A percentile compares a stretch with the other conserved stretches of the same genome.
Evolutionary conservation across 1,284 basidiomycete genomes (phyloP).

Genomic region (Macrocybe sp.): DNA sequence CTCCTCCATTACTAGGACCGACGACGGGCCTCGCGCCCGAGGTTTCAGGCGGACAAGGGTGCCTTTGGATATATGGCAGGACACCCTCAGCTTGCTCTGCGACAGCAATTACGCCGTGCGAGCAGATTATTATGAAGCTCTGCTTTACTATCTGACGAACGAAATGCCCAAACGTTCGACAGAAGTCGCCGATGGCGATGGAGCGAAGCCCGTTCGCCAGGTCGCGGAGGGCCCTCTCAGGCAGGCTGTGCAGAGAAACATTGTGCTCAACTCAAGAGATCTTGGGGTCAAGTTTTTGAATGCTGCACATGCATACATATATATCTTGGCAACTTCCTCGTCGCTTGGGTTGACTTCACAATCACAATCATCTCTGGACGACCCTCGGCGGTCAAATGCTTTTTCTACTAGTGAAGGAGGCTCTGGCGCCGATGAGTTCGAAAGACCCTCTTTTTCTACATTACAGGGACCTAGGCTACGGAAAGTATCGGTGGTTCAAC

Average conservation of each 20-base stretch:
- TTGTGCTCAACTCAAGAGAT: conserved; percentile 57
- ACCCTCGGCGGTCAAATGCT: conserved; percentile 9
- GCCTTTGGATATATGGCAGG: conserved; percentile 83
- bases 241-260: conserved; percentile 40
- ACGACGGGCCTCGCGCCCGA: conserved; percentile 15
- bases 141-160: conserved; percentile 68
- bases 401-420: neutral
- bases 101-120: conserved; percentile 73
- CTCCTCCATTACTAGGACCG: conserved; percentile 1
- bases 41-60: conserved; percentile 65
- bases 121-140: conserved; percentile 67
- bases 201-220: conserved; percentile 37
- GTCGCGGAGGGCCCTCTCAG: conserved; percentile 40
- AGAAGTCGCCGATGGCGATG: conserved; percentile 41
- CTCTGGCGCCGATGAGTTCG: conserved; percentile 16
- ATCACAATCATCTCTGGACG: conserved; percentile 26
- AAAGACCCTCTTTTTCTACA: conserved; percentile 44
- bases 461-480: conserved; percentile 41
- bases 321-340: conserved; percentile 69
- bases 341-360: conserved; percentile 50
- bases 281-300: conserved; percentile 67
- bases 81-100: conserved; percentile 79
- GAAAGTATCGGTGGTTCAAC: conserved; percentile 50
- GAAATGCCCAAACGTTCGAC: conserved; percentile 63
- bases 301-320: conserved; percentile 74